A percentile compares a stretch with the other conserved stretches of the same genome.
Evolutionary conservation across 2,329 filamentous ascomycete species (phyloP).

Genomic region (Onygenales sp.): DNA sequence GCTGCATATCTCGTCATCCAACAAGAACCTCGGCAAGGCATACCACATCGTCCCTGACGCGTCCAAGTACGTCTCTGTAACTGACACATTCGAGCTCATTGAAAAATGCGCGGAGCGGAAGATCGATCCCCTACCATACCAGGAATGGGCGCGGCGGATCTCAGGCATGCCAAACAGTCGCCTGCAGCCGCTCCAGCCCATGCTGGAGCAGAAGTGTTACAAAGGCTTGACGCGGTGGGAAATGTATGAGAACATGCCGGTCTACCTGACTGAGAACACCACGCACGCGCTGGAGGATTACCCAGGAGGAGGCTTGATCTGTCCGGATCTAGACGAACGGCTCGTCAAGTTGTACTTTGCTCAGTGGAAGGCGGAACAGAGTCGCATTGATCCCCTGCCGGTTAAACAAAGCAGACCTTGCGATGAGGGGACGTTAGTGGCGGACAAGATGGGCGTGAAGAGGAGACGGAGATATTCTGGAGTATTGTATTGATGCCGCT

Average conservation of each 20-base stretch:
- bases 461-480: too few species aligned
- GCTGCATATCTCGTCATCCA: constrained; percentile 14
- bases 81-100: constrained; percentile 10
- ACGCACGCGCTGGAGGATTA: constrained; percentile 2
- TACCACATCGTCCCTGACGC: constrained; percentile 15
- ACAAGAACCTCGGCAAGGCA: constrained; percentile 9
- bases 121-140: constrained; percentile 8
- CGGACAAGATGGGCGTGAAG: too few species aligned
- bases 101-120: background rate
- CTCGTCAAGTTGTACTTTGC: background rate
- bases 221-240: constrained; percentile 17
- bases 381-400: background rate
- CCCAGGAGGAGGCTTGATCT: background rate
- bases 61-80: constrained; percentile 10
- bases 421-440: too few species aligned
- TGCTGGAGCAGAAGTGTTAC: constrained; percentile 17
- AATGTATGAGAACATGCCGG: constrained; percentile 18
- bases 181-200: constrained; percentile 14
- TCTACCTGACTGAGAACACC: constrained; percentile 13
- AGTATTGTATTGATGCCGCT: too few species aligned
- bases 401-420: too few species aligned
- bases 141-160: constrained; percentile 12
- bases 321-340: background rate
- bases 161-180: background rate
- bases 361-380: background rate